Conservation (phyloP, 257 asterid species). For the Eustoma russellianum region DNA sequence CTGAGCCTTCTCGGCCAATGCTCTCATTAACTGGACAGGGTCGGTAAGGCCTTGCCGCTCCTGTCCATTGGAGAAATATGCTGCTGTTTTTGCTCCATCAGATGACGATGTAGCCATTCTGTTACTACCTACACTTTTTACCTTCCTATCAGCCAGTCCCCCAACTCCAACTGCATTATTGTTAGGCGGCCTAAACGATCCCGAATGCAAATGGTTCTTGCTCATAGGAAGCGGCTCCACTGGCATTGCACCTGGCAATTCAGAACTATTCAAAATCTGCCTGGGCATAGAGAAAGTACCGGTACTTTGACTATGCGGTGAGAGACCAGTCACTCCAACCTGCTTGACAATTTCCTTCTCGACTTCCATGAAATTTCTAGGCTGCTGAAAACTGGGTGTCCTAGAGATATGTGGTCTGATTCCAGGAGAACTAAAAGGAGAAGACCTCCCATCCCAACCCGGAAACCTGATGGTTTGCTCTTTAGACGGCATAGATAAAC, state of each 20-base stretch:
- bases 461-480: constrained; percentile 34
- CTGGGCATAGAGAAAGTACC: constrained; percentile 27
- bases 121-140: constrained; percentile 18
- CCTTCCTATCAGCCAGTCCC: constrained; percentile 41
- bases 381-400: constrained; percentile 31
- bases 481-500: constrained; percentile 15
- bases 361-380: constrained; percentile 35
- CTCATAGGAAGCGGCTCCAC: constrained; percentile 34
- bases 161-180: constrained; percentile 27
- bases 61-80: constrained; percentile 31
- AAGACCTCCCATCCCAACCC: constrained; percentile 30
- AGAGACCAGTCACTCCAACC: constrained; percentile 46
- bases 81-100: constrained; percentile 25
- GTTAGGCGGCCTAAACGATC: constrained; percentile 42
- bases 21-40: constrained; percentile 70
- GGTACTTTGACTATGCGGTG: constrained; percentile 28
- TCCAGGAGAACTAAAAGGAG: constrained; percentile 42
- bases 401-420: constrained; percentile 24
- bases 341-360: constrained; percentile 41
- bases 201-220: constrained; percentile 32
- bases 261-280: constrained; percentile 31
- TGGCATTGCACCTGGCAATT: constrained; percentile 35
- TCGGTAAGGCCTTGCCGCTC: constrained; percentile 62
- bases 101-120: constrained; percentile 17
- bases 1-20: constrained; percentile 47